Evolutionary conservation across 306 rosid species (phyloP).

Genomic region (Senna tora): DNA sequence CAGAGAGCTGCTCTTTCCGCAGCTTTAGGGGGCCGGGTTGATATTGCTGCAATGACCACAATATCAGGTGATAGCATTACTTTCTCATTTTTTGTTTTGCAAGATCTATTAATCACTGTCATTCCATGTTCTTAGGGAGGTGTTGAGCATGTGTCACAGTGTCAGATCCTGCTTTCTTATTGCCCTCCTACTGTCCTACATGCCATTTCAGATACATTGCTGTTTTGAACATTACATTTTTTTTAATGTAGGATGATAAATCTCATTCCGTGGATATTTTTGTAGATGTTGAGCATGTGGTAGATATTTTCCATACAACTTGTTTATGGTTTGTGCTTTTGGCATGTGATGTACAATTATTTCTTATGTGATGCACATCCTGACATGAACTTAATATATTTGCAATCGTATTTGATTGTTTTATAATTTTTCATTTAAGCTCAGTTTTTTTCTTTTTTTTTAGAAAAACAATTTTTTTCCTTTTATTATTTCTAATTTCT

Average conservation of each 20-base stretch:
- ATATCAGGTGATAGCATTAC: conserved; percentile 73
- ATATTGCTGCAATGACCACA: conserved; percentile 81
- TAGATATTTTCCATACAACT: conserved; percentile 25
- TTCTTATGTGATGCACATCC: conserved; percentile 8
- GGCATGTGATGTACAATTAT: conserved; percentile 21
- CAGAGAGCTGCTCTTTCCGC: conserved; percentile 95
- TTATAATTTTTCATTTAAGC: neutral
- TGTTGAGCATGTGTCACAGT: conserved; percentile 11
- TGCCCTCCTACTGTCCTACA: conserved; percentile 10
- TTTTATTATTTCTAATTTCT: too few species aligned
- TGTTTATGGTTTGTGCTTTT: conserved; percentile 31
- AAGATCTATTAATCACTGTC: conserved; percentile 7
- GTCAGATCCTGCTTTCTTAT: conserved; percentile 23
- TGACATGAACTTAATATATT: conserved; percentile 22
- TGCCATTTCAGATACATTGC: conserved; percentile 28
- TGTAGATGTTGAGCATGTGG: conserved; percentile 18
- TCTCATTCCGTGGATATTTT: neutral
- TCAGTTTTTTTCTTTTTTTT: neutral
- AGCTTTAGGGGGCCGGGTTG: conserved; percentile 96
- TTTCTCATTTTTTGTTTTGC: conserved; percentile 30
- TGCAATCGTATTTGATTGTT: neutral
- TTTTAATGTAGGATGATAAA: conserved; percentile 2
- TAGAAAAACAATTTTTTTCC: too few species aligned
- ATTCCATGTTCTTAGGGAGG: conserved; percentile 32
- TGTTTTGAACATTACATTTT: conserved; percentile 30